A percentile compares a stretch with the other conserved stretches of the same genome.
phyloP scores from a whole-genome alignment of 345 rosid genomes.

The Nasturtium officinale region DNA sequence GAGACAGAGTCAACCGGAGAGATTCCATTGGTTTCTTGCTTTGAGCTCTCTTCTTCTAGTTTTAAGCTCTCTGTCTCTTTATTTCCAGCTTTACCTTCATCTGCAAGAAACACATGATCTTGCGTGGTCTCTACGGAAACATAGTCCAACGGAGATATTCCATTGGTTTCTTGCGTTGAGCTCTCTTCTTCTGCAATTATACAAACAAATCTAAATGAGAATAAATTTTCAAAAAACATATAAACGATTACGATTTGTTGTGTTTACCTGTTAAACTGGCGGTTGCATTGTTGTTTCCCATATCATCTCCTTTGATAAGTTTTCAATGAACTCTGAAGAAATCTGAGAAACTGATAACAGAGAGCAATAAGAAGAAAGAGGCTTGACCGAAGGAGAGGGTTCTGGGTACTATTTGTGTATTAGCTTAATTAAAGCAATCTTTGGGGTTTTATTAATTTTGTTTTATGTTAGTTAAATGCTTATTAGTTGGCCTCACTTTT shows the following conservation, averaged over 20 bases:
- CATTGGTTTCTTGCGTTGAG: slow-evolving; percentile 10
- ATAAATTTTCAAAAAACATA: neutral
- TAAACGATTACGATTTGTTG: neutral
- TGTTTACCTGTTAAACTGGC: slow-evolving; percentile 30
- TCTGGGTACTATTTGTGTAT: neutral
- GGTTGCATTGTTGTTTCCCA: slow-evolving; percentile 44
- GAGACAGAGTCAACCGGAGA: slow-evolving; percentile 6
- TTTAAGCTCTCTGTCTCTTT: neutral
- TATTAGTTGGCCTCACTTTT: slow-evolving; percentile 41
- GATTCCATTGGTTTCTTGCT: slow-evolving; percentile 22
- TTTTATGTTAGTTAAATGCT: slow-evolving; percentile 21
- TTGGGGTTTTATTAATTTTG: slow-evolving; percentile 13
- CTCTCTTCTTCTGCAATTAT: slow-evolving; percentile 38
- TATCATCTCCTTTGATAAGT: slow-evolving; percentile 31
- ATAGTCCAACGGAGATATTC: neutral
- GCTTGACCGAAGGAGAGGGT: neutral
- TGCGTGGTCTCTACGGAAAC: slow-evolving; percentile 5
- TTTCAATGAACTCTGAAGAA: slow-evolving; percentile 1
- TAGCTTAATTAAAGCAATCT: slow-evolving; percentile 27
- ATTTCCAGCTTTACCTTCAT: slow-evolving; percentile 23
- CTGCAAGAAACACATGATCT: slow-evolving; percentile 27
- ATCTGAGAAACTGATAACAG: slow-evolving; percentile 9
- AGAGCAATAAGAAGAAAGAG: slow-evolving; percentile 20
- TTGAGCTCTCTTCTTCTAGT: neutral
- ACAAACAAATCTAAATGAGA: neutral